phyloP scores from a whole-genome alignment of 106 monocot species.

The Dioscorea dumetorum region DNA sequence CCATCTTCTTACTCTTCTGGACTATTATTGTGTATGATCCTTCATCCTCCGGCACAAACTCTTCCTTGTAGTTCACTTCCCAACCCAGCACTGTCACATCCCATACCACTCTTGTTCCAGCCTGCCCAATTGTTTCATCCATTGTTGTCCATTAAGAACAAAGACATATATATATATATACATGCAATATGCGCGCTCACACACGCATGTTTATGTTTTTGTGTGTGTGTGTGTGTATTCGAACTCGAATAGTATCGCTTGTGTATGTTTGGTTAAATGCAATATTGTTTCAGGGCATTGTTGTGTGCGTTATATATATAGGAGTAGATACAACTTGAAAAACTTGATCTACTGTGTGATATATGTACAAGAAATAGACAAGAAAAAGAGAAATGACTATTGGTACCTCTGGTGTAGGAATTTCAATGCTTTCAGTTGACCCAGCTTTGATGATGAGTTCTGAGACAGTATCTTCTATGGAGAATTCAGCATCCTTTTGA shows the following conservation, averaged over 20 bases:
- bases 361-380: neutral
- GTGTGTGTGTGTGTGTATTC: too few relatives aligned
- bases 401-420: constrained; percentile 39
- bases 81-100: constrained; percentile 45
- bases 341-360: neutral
- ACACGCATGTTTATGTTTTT: too few relatives aligned
- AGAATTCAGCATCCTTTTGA: constrained; percentile 49
- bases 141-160: neutral
- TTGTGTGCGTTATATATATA: neutral
- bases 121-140: constrained; percentile 13
- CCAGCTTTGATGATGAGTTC: constrained; percentile 35
- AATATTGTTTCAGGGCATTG: neutral
- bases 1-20: constrained; percentile 64
- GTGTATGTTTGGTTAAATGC: too few relatives aligned
- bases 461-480: constrained; percentile 27
- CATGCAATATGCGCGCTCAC: too few relatives aligned
- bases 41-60: constrained; percentile 42
- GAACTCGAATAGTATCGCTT: too few relatives aligned
- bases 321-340: neutral
- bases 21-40: constrained; percentile 47
- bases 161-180: neutral
- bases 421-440: constrained; percentile 41
- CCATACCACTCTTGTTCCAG: constrained; percentile 32
- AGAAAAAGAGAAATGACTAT: neutral
- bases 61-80: constrained; percentile 65